These are phyloP conservation scores for Eucommia ulmoides DNA, from an alignment of 257 asterid species.

Conservation along the genomic window DNA sequence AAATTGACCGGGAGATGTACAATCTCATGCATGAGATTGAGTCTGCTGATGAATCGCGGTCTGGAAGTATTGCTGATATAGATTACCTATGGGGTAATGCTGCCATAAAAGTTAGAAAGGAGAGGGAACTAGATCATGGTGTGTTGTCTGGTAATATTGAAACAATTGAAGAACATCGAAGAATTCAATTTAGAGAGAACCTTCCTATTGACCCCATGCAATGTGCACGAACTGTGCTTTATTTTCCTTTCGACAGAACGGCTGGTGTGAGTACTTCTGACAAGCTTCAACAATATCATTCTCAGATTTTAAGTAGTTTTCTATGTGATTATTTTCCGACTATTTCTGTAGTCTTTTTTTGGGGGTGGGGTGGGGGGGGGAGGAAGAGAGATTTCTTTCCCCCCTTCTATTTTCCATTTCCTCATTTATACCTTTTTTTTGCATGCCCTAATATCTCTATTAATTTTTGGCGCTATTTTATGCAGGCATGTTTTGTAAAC, in stretches of 20 bases:
- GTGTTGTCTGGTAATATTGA: slow-evolving; percentile 26
- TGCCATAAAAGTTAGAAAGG: slow-evolving; percentile 37
- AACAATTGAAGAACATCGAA: slow-evolving; percentile 34
- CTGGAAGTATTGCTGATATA: slow-evolving; percentile 45
- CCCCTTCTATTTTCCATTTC: too few relatives aligned
- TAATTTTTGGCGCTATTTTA: slow-evolving; percentile 4
- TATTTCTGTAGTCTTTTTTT: too few relatives aligned
- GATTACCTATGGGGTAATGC: slow-evolving; percentile 86
- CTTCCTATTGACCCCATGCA: slow-evolving; percentile 69
- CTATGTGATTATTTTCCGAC: too few relatives aligned
- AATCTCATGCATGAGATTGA: slow-evolving; percentile 51
- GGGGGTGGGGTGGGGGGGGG: too few relatives aligned
- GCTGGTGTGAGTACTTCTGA: slow-evolving; percentile 21
- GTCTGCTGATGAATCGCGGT: slow-evolving; percentile 35
- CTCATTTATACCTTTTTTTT: too few relatives aligned
- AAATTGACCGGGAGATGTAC: slow-evolving; percentile 67
- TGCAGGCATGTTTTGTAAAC: slow-evolving; percentile 32
- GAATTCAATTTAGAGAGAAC: slow-evolving; percentile 61
- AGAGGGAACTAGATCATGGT: slow-evolving; percentile 30
- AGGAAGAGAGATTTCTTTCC: not conserved
- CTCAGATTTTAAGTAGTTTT: too few relatives aligned
- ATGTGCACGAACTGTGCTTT: slow-evolving; percentile 69
- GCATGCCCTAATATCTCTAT: not conserved
- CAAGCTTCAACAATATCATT: slow-evolving; percentile 27
- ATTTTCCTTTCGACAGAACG: slow-evolving; percentile 53